Base-by-base conservation (phyloP, 1,139 yeast genomes). In the Scheffersomyces insectosa region DNA sequence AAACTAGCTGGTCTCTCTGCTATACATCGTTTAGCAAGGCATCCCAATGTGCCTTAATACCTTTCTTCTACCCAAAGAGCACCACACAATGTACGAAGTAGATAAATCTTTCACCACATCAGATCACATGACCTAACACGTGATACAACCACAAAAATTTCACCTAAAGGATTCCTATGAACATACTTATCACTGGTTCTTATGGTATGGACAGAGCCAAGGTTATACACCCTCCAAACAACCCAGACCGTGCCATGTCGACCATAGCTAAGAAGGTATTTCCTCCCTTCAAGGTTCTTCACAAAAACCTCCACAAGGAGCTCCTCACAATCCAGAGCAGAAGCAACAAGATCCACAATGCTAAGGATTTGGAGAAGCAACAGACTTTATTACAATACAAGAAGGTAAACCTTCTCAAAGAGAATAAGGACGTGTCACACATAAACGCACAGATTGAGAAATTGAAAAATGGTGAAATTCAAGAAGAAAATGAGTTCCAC, bases 331-430 rank as follows among this genome's bases (percentile, higher is more conserved):
- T 75, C 39, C 72, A 76, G 40, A 66, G 66, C 38, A 72, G 70
- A 36, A 62, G 82, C 2, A 68, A 70, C 39, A 64, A 66, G 36
- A 62, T 68, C 38, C 82, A 79, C 45, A 57, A 68, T 39, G 67
- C 72, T 36, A 74, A 76, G 39, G 75, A 77, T 20, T 37, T 69
- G 11, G 79, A 79, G 55, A 79, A 75, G 49, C 73, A 73, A 46
- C 68, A 72, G 37, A 81, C 88, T 0, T 51, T 77, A 37, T 63
- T 82, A 33, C 75, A 76, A 36, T 83, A 83, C 57, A 72, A 77
- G 52, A 77, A 79, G 56, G 60, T 82, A 55, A 82, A 80, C 47
- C 59, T 73, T 31, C 58, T 76, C 41, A 70, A 67, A 40, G 61
- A 68, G 25, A 72, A 75, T 6, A 63, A 75, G 48, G 68, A 76